A percentile compares a stretch with the other conserved stretches of the same genome.
phyloP scores from a whole-genome alignment of 345 rosid species.

The Psidium friedrichsthalianum region DNA sequence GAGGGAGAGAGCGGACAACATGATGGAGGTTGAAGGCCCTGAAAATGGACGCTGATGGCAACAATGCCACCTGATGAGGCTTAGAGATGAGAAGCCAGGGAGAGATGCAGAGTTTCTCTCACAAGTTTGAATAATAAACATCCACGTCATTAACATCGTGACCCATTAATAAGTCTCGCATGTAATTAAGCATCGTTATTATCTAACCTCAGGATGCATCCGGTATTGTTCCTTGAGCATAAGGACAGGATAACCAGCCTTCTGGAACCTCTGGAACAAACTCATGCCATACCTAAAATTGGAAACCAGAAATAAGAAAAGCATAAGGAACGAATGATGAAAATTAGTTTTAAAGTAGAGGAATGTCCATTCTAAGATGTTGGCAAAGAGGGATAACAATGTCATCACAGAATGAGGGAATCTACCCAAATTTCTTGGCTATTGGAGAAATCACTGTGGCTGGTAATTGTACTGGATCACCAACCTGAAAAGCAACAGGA shows the following conservation, averaged over 20 bases:
- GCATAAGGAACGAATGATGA: not conserved
- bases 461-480: conserved; percentile 94
- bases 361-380: not conserved
- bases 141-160: not conserved
- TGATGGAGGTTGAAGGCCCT: not conserved
- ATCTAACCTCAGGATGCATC: conserved; percentile 93
- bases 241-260: conserved; percentile 83
- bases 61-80: not conserved
- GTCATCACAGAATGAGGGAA: not conserved
- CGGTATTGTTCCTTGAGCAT: conserved; percentile 94
- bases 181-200: not conserved
- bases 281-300: conserved; percentile 75
- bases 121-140: not conserved
- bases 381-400: not conserved
- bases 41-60: not conserved
- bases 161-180: not conserved
- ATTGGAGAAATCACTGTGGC: conserved; percentile 88
- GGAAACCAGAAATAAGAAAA: not conserved
- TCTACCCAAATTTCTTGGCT: conserved; percentile 73
- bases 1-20: not conserved
- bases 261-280: conserved; percentile 91
- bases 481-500: conserved; percentile 45
- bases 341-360: not conserved
- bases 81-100: not conserved
- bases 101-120: not conserved